Evolutionary conservation across 1,284 basidiomycete species (phyloP), one percentile per base, ranked within the genome.

Genomic region (Calocybe gambosa): DNA sequence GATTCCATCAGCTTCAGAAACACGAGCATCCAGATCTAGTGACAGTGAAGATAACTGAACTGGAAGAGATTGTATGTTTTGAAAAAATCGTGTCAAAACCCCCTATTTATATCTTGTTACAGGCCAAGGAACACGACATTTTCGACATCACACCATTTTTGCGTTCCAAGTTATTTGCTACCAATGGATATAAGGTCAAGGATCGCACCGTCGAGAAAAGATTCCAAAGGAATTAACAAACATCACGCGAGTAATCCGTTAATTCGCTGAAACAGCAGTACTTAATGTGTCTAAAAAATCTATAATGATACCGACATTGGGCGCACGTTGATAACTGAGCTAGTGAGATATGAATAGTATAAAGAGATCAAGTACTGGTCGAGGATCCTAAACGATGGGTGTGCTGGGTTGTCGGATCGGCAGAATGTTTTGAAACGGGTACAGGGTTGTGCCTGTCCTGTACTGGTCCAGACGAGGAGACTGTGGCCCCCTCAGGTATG

Each of bases 71-170:
- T 58, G 90, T 89, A 59, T 56, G 82, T 70, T 15, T 8, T 38
- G 10, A 5, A 5, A 29, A 29, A 38, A n/a, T n/a, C 12, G 12
- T 19, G 5, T n/a, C 21, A 2, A 9, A 38, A 38, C 15, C 3
- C 15, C 26, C n/a, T 16, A 25, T 35, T 49, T 28, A 48, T 18
- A 12, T 19, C 23, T 41, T 12, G 10, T 37, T 31, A 26, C 52
- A 93, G 89, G 91, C 90, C 6, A 94, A 93, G 63, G 93, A 95
- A 49, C 82, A 96, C 52, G 94, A 98, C 52, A 93, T 98, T 46
- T 97, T 85, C 60, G 94, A 98, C 60, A 82, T 89, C 15, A 68
- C 77, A 15, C 82, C 91, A 1, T 99, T 97, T 80, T 66, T 97
- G 52, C 77, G 74, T 25, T 92, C 88, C 2, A 85, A 84, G 55